Base-by-base conservation (phyloP, 176 grass and related monocot genomes). In the Avena insularis region DNA sequence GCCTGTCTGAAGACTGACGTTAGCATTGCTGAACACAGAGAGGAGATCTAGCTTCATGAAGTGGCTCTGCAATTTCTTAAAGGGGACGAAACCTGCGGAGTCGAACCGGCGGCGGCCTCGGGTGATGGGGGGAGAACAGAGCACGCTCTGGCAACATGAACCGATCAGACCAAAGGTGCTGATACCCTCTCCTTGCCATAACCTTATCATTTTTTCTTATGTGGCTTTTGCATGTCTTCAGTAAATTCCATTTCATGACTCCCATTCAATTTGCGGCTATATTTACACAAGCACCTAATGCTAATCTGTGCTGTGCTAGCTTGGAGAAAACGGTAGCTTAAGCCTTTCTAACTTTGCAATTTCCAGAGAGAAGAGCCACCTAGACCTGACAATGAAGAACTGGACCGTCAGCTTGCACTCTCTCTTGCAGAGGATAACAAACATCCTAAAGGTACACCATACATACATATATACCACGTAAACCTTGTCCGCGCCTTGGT, bases 41-140 rank as follows among this genome's bases (percentile, higher is more conserved):
- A 93, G 91, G 81, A 99, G 87, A 90, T 99, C 91, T 50, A 71
- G 87, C 86, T 90, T 99, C 83, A 90, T 96, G 93, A 96, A 93
- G 92, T 99, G 94, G 97, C 92, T 99, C 75, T 89, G 87, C 87
- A 88, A 86, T 78, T 87, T 96, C 90, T 85, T 99, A 47, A 94
- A 91, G 88, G 97, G 97, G 77, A 74, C 81, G n/a, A 91, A 87
- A 78, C 75, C 73, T 45, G 79, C 73, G 36, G 91, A 90, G 61
- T 80, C 87, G 3, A 87, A 87, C 64, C 90, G 90, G 31, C 89
- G 90, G 71, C 85, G 81, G 8, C 90, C 77, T 50, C 75, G 83
- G 78, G 62, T 86, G 81, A 89, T 82, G n/a, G 61, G 80, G 2
- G 91, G 90, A 17, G 90, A 93, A 81, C 90, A 95, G 54, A 91